Conservation (phyloP, 371 early-diverging fungal species). For the Gilbertella persicaria region DNA sequence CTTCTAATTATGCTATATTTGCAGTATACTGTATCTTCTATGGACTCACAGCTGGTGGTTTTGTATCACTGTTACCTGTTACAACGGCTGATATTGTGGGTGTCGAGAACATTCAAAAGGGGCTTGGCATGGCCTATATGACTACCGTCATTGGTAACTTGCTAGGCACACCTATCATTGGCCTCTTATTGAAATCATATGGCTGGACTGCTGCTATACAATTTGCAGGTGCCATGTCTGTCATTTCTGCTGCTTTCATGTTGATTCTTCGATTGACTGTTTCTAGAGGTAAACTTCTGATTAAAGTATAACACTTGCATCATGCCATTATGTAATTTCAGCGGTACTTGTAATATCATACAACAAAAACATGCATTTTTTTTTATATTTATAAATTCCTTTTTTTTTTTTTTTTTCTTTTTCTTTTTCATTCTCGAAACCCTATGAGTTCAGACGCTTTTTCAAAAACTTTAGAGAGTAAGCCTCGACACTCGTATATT, state of each 20-base stretch:
- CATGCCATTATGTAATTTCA: not conserved
- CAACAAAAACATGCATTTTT: not conserved
- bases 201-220: conserved; percentile 55
- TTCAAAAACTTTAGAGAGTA: conserved; percentile 38
- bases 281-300: conserved; percentile 18
- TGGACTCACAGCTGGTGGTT: conserved; percentile 60
- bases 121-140: conserved; percentile 33
- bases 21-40: conserved; percentile 39
- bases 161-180: conserved; percentile 51
- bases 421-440: not conserved
- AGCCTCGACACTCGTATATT: conserved; percentile 26
- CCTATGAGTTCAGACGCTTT: conserved; percentile 40
- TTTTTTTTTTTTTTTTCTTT: conserved; percentile 6
- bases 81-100: conserved; percentile 54
- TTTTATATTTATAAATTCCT: not conserved
- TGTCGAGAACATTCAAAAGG: conserved; percentile 38
- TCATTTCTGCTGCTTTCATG: conserved; percentile 30
- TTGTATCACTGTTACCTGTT: conserved; percentile 48
- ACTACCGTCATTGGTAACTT: conserved; percentile 48
- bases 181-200: conserved; percentile 37
- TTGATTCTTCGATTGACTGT: conserved; percentile 20
- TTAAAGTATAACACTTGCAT: conserved; percentile 15
- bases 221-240: conserved; percentile 43
- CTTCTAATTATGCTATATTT: conserved; percentile 38
- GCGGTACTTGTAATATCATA: not conserved